Conservation (phyloP, 106 monocot genomes). For the Allium fistulosum region DNA sequence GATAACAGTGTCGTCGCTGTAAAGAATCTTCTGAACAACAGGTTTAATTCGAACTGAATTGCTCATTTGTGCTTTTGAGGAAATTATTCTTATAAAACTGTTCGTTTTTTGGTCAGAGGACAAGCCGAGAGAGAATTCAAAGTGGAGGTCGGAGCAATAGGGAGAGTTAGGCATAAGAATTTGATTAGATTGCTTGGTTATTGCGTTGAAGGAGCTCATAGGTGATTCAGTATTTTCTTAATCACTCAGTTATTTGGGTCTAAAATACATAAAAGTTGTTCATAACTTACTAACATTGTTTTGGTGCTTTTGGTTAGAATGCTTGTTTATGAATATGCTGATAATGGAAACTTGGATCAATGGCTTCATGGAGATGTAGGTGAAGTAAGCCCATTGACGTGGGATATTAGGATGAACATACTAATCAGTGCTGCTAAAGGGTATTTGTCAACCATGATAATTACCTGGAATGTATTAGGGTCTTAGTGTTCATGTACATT, state of each 20-base stretch:
- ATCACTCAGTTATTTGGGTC: background rate
- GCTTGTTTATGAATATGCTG: constrained; percentile 47
- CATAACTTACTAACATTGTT: background rate
- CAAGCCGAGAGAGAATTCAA: constrained; percentile 37
- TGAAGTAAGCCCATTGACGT: constrained; percentile 24
- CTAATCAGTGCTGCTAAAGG: constrained; percentile 29
- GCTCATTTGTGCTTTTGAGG: too few relatives aligned
- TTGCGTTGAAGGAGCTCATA: constrained; percentile 29
- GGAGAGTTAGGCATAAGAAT: constrained; percentile 38
- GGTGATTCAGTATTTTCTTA: constrained; percentile 8
- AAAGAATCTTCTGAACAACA: constrained; percentile 57
- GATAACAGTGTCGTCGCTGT: constrained; percentile 32
- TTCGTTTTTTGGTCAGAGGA: constrained; percentile 12
- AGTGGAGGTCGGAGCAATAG: constrained; percentile 37
- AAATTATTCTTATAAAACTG: background rate
- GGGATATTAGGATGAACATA: constrained; percentile 40
- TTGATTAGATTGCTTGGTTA: constrained; percentile 34
- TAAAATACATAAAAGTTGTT: background rate
- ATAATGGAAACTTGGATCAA: constrained; percentile 36
- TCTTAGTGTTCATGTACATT: background rate
- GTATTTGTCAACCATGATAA: background rate
- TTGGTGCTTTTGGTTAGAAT: constrained; percentile 15
- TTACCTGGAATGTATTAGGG: background rate
- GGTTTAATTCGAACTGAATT: constrained; percentile 3
- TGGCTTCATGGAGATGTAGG: constrained; percentile 41